Conservation (phyloP, 306 rosid species). For the Arachis hypogaea region DNA sequence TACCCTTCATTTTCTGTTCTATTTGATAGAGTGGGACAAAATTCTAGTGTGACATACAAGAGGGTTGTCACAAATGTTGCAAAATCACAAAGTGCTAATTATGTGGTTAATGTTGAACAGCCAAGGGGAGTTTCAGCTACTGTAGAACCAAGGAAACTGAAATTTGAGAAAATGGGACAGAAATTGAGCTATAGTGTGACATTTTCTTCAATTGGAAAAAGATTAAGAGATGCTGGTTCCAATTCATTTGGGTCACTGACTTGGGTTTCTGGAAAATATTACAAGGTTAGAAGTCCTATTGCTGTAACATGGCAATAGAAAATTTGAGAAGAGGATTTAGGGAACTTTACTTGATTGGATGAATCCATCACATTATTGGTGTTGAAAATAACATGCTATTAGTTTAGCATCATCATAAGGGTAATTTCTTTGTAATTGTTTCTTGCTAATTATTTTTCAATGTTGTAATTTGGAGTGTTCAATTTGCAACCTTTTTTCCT, state of each 20-base stretch:
- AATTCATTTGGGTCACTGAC: constrained; percentile 61
- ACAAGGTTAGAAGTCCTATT: constrained; percentile 68
- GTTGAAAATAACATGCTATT: constrained; percentile 5
- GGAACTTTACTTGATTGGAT: constrained; percentile 1
- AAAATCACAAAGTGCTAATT: constrained; percentile 38
- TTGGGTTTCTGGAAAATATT: constrained; percentile 53
- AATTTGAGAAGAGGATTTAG: constrained; percentile 1
- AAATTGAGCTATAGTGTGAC: constrained; percentile 58
- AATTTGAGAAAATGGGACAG: constrained; percentile 53
- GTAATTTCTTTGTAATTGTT: constrained; percentile 11
- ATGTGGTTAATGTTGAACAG: constrained; percentile 53
- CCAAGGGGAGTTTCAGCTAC: constrained; percentile 52
- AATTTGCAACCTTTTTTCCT: neutral
- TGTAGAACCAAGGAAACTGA: constrained; percentile 55
- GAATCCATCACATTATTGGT: constrained; percentile 11
- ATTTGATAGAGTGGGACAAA: constrained; percentile 31
- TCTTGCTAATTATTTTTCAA: constrained; percentile 2
- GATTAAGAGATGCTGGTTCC: constrained; percentile 10
- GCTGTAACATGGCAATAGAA: constrained; percentile 62
- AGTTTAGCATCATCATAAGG: constrained; percentile 4
- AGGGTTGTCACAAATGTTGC: constrained; percentile 76
- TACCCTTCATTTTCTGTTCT: constrained; percentile 74
- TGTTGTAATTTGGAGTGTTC: neutral
- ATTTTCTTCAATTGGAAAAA: constrained; percentile 43
- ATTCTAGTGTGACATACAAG: constrained; percentile 47